A percentile compares a stretch with the other conserved stretches of the same genome.
These are phyloP conservation scores for Pisolithus marmoratus DNA, from an alignment of 768 basidiomycete genomes.

Conservation along the genomic window DNA sequence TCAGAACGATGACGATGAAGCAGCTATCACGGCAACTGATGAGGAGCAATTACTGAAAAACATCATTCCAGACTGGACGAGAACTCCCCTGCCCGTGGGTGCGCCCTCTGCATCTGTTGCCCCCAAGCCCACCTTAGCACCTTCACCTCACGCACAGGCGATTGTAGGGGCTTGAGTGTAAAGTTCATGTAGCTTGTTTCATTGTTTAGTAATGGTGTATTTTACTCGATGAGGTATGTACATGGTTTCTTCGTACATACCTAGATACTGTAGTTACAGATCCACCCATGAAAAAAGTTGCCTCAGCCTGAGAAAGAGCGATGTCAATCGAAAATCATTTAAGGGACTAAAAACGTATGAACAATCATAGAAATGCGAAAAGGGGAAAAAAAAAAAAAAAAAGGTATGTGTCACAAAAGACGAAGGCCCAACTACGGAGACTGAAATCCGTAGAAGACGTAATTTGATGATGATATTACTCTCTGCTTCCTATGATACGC, in stretches of 20 bases:
- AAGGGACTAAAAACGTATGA: neutral
- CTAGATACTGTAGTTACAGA: too few relatives aligned
- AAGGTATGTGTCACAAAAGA: conserved; percentile 6
- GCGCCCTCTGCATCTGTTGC: conserved; percentile 40
- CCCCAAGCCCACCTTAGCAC: too few relatives aligned
- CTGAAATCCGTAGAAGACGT: conserved; percentile 2
- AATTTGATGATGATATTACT: conserved; percentile 4
- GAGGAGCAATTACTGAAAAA: conserved; percentile 30
- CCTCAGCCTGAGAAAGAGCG: too few relatives aligned
- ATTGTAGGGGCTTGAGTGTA: too few relatives aligned
- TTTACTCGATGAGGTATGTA: too few relatives aligned
- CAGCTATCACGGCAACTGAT: conserved; percentile 8
- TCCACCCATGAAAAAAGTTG: too few relatives aligned
- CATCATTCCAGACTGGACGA: conserved; percentile 81
- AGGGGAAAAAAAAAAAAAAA: conserved; percentile 1
- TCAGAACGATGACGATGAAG: conserved; percentile 37
- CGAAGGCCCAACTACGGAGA: conserved; percentile 1
- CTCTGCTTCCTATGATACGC: conserved; percentile 37
- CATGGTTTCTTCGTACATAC: too few relatives aligned
- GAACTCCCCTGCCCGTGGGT: conserved; percentile 52
- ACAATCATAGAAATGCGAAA: neutral
- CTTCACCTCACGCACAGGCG: too few relatives aligned
- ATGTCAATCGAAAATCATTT: neutral
- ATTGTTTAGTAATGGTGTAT: too few relatives aligned
- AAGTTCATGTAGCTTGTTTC: too few relatives aligned